These are phyloP conservation scores for Sarocladium kiliense DNA, from an alignment of 2,329 filamentous ascomycete species.

Conservation along the genomic window DNA sequence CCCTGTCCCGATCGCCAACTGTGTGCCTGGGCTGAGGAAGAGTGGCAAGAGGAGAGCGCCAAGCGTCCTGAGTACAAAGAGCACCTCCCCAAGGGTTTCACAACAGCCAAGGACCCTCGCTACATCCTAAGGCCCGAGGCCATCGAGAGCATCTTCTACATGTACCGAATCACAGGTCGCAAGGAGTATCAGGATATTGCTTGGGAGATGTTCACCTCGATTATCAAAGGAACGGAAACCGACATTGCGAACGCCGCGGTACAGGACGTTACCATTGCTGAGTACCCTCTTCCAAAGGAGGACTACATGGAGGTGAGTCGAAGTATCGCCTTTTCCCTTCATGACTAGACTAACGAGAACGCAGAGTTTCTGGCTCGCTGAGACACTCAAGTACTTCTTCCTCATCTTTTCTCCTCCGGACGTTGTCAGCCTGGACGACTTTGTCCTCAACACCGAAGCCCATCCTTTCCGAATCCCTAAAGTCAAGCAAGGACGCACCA, in stretches of 20 bases:
- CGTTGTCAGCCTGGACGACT: conserved; percentile 63
- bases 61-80: conserved; percentile 10
- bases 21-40: conserved; percentile 26
- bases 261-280: conserved; percentile 50
- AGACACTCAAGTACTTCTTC: conserved; percentile 74
- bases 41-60: conserved; percentile 19
- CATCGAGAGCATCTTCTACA: conserved; percentile 74
- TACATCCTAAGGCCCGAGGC: conserved; percentile 58
- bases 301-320: conserved; percentile 56
- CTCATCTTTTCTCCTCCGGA: conserved; percentile 62
- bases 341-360: background rate
- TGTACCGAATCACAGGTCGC: conserved; percentile 71
- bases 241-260: conserved; percentile 59
- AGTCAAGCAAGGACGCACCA: background rate
- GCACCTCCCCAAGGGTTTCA: conserved; percentile 53
- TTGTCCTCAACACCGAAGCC: conserved; percentile 53
- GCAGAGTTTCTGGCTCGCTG: conserved; percentile 67
- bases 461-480: conserved; percentile 33
- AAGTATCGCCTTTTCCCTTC: conserved; percentile 14
- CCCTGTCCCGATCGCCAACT: conserved; percentile 33
- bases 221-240: conserved; percentile 55
- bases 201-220: conserved; percentile 67
- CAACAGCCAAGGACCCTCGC: conserved; percentile 43
- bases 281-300: conserved; percentile 28
- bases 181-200: conserved; percentile 59